Base-by-base conservation (phyloP, 768 basidiomycete species). In the Lentinula aciculospora region DNA sequence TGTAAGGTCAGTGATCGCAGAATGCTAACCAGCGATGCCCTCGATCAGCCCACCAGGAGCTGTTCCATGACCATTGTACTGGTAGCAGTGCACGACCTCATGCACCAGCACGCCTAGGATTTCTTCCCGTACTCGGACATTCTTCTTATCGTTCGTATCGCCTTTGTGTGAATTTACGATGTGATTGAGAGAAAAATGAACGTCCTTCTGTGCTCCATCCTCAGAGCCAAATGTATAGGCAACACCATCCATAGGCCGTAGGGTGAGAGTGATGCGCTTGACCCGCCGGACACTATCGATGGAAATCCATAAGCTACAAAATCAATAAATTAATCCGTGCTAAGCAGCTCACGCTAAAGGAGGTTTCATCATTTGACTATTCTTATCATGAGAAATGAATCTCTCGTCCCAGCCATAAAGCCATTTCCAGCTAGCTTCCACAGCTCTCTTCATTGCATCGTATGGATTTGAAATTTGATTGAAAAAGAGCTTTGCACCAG, bases 21-120 rank as follows among this genome's bases (percentile, higher is more conserved):
- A 28, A n/a, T 15, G 60, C 74, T 42, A 58, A 86, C 89, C 89
- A 68, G 89, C 90, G 27, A 93, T 77, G 19, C 90, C 90, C 65
- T 93, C 90, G 60, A 89, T 82, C 47, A 93, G 71, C 1, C 90
- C 90, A 1, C 81, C 79, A 0, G 88, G 87, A 62, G 81, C 85
- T 42, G 77, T 80, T 25, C 75, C 83, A 23, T 72, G 65, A 1
- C 78, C 87, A 63, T 88, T 77, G 69, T 83, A 81, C 65, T 92
- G 90, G 66, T 78, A 92, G 65, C 86, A 91, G 61, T 92, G 90
- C 5, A 89, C 89, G 65, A 87, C 78, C 70, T 92, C 88, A 66
- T 89, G 89, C 34, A 79, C 72, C 3, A 92, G 73, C 3, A 91
- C 88, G 3, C 89, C 90, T 40, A 72, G 61, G 49, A 91, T 84